These are phyloP conservation scores for Apostasia ramifera DNA, from an alignment of 106 monocot species.

Conservation along the genomic window DNA sequence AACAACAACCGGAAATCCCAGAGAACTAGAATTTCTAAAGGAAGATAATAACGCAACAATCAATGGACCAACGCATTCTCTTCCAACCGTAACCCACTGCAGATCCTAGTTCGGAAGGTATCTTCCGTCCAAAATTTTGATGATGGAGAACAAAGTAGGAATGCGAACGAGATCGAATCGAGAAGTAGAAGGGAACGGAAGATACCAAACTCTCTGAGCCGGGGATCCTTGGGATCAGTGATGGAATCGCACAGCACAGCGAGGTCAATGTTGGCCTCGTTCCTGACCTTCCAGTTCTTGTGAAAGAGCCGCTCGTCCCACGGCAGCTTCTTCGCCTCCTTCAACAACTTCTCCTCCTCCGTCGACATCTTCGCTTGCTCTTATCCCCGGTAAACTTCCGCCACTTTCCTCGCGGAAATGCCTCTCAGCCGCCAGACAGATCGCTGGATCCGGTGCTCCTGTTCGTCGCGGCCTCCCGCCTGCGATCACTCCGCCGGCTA, in stretches of 20 bases:
- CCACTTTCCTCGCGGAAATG: neutral
- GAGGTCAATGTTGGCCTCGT: slow-evolving; percentile 97
- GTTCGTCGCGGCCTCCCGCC: neutral
- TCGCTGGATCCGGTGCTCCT: neutral
- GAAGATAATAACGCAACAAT: neutral
- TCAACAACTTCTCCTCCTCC: slow-evolving; percentile 96
- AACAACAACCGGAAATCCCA: neutral
- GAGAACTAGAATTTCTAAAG: neutral
- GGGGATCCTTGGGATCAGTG: slow-evolving; percentile 90
- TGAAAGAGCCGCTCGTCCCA: slow-evolving; percentile 96
- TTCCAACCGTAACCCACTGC: neutral
- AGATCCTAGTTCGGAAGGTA: neutral
- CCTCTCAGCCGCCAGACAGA: neutral
- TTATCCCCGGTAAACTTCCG: neutral
- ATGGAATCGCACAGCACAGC: slow-evolving; percentile 84
- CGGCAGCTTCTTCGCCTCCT: slow-evolving; percentile 99
- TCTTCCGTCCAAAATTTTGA: neutral
- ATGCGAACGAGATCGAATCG: neutral
- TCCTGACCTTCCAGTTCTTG: slow-evolving; percentile 99
- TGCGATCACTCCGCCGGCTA: slow-evolving; percentile 15
- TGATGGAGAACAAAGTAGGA: neutral
- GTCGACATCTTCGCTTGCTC: slow-evolving; percentile 55
- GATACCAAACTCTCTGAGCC: slow-evolving; percentile 84
- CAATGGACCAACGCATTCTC: slow-evolving; percentile 3
- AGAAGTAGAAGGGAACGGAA: slow-evolving; percentile 1